Percentiles rank a stretch among this genome's conserved stretches.
phyloP scores from a whole-genome alignment of 2,329 filamentous ascomycete species.

The Beauveria medogensis region DNA sequence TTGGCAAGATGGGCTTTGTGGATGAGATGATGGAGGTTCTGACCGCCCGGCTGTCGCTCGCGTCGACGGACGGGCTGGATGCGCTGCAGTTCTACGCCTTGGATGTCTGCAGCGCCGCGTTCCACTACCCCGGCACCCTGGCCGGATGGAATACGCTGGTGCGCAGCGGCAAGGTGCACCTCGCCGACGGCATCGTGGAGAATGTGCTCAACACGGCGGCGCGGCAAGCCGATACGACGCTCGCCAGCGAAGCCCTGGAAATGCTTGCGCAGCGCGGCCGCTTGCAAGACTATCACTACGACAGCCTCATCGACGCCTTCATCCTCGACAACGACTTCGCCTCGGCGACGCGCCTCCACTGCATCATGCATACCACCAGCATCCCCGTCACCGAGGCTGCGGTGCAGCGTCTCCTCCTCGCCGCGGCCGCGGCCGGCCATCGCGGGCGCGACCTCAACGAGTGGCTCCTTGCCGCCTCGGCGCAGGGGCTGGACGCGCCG shows the following conservation, averaged over 20 bases:
- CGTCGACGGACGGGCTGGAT: conserved; percentile 26
- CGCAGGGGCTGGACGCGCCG: background rate
- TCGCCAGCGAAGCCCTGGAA: conserved; percentile 66
- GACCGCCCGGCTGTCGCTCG: conserved; percentile 39
- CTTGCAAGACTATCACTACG: conserved; percentile 65
- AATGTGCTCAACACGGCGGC: conserved; percentile 67
- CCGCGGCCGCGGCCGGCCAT: conserved; percentile 27
- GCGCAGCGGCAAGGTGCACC: conserved; percentile 27
- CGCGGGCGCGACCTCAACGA: background rate
- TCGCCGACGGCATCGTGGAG: conserved; percentile 53
- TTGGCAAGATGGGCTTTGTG: conserved; percentile 64
- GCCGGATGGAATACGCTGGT: conserved; percentile 67
- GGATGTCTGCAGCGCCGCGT: conserved; percentile 60
- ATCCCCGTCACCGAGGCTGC: background rate
- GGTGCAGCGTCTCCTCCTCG: background rate
- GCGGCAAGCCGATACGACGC: conserved; percentile 53
- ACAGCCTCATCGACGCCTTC: conserved; percentile 68
- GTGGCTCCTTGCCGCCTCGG: background rate
- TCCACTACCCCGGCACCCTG: conserved; percentile 55
- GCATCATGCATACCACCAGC: conserved; percentile 56
- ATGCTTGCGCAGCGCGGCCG: conserved; percentile 30
- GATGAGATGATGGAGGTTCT: conserved; percentile 69
- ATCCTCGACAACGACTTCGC: conserved; percentile 49
- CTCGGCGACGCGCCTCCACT: conserved; percentile 61
- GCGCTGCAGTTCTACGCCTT: conserved; percentile 64